A percentile compares a stretch with the other conserved stretches of the same genome.
These are phyloP conservation scores for Acacia melanoxylon DNA, from an alignment of 306 rosid species.

Conservation along the genomic window DNA sequence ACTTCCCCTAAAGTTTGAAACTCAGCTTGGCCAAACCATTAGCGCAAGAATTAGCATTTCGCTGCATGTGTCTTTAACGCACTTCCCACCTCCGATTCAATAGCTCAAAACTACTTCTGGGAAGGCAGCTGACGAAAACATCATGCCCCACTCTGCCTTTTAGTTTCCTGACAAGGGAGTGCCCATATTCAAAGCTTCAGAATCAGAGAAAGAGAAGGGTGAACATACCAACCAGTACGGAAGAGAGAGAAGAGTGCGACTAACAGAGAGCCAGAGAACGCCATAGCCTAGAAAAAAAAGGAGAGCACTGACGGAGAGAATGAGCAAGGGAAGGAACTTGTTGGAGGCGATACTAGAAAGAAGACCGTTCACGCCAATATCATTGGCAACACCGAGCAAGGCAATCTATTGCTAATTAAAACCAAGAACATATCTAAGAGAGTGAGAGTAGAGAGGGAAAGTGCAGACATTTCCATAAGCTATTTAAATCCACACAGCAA, in stretches of 20 bases:
- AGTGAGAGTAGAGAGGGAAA: constrained; percentile 72
- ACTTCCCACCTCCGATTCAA: too few relatives aligned
- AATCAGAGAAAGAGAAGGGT: not conserved
- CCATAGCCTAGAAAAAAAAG: constrained; percentile 72
- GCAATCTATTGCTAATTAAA: constrained; percentile 68
- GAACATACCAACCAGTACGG: constrained; percentile 62
- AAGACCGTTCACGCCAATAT: constrained; percentile 78
- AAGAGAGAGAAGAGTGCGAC: constrained; percentile 41
- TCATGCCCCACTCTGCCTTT: too few relatives aligned
- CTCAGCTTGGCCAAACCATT: too few relatives aligned
- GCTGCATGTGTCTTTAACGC: too few relatives aligned
- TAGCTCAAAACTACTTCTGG: too few relatives aligned
- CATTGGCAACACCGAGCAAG: constrained; percentile 77
- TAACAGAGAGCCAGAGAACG: constrained; percentile 58
- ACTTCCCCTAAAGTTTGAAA: too few relatives aligned
- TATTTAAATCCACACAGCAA: constrained; percentile 71
- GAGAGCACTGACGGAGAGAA: constrained; percentile 56
- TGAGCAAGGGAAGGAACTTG: constrained; percentile 72
- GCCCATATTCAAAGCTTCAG: not conserved
- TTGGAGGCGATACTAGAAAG: constrained; percentile 73
- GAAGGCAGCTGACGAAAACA: too few relatives aligned
- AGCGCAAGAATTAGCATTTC: too few relatives aligned
- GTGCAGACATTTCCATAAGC: constrained; percentile 58
- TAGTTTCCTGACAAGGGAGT: too few relatives aligned
- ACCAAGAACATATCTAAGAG: constrained; percentile 68